Conservation (phyloP, 2,329 filamentous ascomycete species). For the Epichloe gansuensis region DNA sequence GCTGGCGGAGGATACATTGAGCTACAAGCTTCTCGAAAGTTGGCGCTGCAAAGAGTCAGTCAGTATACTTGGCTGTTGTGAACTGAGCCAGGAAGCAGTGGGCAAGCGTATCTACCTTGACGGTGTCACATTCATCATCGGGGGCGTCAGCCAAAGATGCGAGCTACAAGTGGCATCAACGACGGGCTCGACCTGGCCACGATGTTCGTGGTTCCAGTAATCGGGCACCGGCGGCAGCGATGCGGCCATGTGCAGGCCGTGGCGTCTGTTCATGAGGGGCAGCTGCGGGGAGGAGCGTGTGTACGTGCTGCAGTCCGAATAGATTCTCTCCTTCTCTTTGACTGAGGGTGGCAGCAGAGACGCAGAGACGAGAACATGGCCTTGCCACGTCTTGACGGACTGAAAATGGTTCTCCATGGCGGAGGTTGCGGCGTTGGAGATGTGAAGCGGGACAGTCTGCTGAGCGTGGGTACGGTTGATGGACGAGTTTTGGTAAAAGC, state of each 20-base stretch:
- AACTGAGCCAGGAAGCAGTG: neutral
- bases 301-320: neutral
- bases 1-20: neutral
- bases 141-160: neutral
- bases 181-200: neutral
- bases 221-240: neutral
- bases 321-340: neutral
- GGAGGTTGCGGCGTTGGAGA: neutral
- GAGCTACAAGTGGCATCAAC: neutral
- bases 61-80: neutral
- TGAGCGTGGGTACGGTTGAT: neutral
- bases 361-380: conserved; percentile 1
- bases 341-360: neutral
- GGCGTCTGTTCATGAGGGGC: neutral
- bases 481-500: neutral
- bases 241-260: neutral
- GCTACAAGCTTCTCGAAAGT: neutral
- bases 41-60: neutral
- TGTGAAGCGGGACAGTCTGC: neutral
- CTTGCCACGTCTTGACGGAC: neutral
- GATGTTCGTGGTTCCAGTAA: neutral
- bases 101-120: neutral
- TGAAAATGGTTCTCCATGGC: neutral
- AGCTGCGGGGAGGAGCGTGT: neutral
- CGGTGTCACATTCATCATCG: neutral